Base-by-base conservation (phyloP, 768 basidiomycete species). In the Saitozyma podzolica region DNA sequence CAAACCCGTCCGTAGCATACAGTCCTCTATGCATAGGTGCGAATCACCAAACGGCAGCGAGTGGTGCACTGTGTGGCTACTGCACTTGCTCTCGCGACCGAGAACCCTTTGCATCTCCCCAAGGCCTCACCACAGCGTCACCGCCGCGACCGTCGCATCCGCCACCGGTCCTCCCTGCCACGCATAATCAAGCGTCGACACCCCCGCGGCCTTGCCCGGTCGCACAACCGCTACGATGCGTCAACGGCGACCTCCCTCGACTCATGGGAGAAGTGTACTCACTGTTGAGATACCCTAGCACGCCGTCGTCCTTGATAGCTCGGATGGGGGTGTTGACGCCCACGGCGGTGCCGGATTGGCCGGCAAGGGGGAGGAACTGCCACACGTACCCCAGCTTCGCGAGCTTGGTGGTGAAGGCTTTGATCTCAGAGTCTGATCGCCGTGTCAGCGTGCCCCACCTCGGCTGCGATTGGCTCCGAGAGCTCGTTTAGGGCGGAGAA, bases 311-410 rank as follows among this genome's bases (percentile, higher is more conserved):
- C 17, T 61, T 40, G 20, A 58, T 17, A n/a, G 37, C 56, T 4
- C 11, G 41, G 13, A 41, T 17, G 14, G 59, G 40, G 16, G 8
- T 19, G 29, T 55, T 54, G 13, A 53, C 19, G 17, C 20, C 40
- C 19, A 61, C 40, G 37, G 39, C 59, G 54, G 59, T 9, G 47
- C 50, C 37, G 8, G 41, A 40, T 9, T 40, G 13, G 19, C 43
- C 54, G 16, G 61, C 55, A 8, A 58, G 19, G 8, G 43, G 52
- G 17, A 57, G 9, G 56, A 62, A 66, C 19, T 50, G 62, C 55
- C 53, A 52, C 42, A 10, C 19, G 53, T 57, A 57, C 10, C 55
- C 61, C n/a, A 61, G 47, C 37, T 56, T 40, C 10, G 59, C 64
- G n/a, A 62, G 29, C 8, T 42, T 48, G 9, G 47, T 8, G 29